Evolutionary conservation across 202 grass and related monocot genomes (phyloP).

Genomic region (Dendrocalamus latiflorus): DNA sequence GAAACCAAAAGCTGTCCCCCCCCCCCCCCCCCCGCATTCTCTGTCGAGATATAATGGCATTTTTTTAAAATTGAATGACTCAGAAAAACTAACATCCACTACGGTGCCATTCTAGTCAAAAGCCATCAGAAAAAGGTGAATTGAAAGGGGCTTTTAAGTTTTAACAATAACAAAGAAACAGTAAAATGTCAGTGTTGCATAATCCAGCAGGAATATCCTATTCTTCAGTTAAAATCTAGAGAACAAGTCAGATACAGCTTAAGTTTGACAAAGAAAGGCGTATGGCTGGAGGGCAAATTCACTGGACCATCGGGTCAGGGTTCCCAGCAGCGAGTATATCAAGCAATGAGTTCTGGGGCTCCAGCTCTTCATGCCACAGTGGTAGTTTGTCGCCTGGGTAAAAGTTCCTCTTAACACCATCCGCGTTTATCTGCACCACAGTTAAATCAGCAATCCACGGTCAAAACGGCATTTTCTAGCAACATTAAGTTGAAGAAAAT

Average conservation of each 20-base stretch:
- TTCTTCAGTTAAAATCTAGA: constrained; percentile 16
- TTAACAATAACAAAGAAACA: not conserved
- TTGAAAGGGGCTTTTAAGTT: too few species aligned
- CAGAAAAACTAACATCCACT: too few species aligned
- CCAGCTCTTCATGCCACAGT: constrained; percentile 77
- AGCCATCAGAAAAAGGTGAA: too few species aligned
- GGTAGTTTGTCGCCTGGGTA: constrained; percentile 63
- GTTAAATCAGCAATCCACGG: not conserved
- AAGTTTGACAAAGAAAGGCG: not conserved
- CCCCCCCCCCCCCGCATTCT: too few species aligned
- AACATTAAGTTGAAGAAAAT: not conserved
- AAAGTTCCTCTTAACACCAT: constrained; percentile 74
- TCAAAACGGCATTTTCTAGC: not conserved
- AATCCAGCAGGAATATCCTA: not conserved
- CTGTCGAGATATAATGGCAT: too few species aligned
- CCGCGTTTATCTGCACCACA: constrained; percentile 49
- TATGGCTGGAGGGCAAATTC: not conserved
- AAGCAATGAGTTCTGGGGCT: constrained; percentile 70
- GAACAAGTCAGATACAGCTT: constrained; percentile 21
- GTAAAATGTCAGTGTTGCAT: not conserved
- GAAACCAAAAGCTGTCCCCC: too few species aligned
- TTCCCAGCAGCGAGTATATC: constrained; percentile 63
- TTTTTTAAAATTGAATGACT: too few species aligned
- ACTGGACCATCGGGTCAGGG: constrained; percentile 75
- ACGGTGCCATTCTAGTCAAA: too few species aligned